Base-by-base conservation (phyloP, 805 yeast genomes). In the Kluyveromyces siamensis region DNA sequence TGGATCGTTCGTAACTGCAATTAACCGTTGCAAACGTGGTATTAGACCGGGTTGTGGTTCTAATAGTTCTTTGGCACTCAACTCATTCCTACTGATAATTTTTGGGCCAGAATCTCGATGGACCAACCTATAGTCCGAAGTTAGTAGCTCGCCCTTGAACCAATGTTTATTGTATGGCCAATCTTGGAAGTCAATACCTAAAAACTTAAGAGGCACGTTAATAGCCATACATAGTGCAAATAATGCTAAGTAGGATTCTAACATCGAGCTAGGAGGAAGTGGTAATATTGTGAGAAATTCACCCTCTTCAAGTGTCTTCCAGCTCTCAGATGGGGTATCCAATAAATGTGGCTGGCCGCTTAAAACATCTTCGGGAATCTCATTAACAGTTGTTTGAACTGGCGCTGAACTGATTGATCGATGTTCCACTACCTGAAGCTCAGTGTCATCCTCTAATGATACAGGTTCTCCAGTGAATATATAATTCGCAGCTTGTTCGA, bases 401-500 rank as follows among this genome's bases (percentile, higher is more conserved):
- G 35, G 35, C 3, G 8, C 35, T 13, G 35, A 4, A 13, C 8
- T 30, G 7, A 30, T 2, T 13, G 35, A 30, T 5, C 35, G 35
- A 30, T 30, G 39, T 41, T 41, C 42, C 9, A 39, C 38, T 17
- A 38, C 37, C 8, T 44, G 45, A 40, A 48, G 43, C 37, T 42
- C 46, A 17, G 46, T 27, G 16, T 27, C 46, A 11, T 44, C 42
- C 27, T 51, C 48, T 7, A 58, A 53, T 25, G 58, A 18, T 13
- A 10, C 8, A 3, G 35, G 11, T 37, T 59, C 66, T 40, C 56
- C 59, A 11, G 63, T 54, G 45, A 64, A 63, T 8, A 63, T 62
- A 44, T 53, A 56, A 46, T 61, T 61, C 9, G 85, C 83, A 1
- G 96, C 83, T 2, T 76, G 78, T 56, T 85, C 90, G 8, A 80